A percentile compares a stretch with the other conserved stretches of the same genome.
These are phyloP conservation scores for Elsinoe ampelina DNA, from an alignment of 2,329 filamentous ascomycete species.

Conservation along the genomic window DNA sequence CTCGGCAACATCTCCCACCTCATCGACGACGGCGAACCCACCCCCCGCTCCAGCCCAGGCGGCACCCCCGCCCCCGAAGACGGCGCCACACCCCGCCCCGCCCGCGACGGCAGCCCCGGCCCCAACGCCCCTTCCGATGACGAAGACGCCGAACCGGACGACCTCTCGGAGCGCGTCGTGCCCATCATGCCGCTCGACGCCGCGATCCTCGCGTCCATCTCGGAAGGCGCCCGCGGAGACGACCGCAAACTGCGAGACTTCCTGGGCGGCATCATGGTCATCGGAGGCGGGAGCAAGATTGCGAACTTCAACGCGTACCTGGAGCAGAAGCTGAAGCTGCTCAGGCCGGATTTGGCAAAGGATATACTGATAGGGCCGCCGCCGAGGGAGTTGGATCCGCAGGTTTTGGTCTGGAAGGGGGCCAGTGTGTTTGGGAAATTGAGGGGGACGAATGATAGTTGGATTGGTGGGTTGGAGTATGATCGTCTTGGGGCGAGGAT, in stretches of 20 bases:
- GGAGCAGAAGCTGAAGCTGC: slow-evolving; percentile 68
- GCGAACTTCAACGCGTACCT: slow-evolving; percentile 71
- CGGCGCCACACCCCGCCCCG: slow-evolving; percentile 48
- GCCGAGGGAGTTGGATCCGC: slow-evolving; percentile 90
- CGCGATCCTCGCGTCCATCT: slow-evolving; percentile 82
- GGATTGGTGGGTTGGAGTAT: slow-evolving; percentile 82
- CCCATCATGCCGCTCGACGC: slow-evolving; percentile 77
- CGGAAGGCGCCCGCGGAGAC: slow-evolving; percentile 76
- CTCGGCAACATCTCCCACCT: slow-evolving; percentile 61
- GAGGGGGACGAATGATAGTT: slow-evolving; percentile 79
- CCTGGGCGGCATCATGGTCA: slow-evolving; percentile 79
- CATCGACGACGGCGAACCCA: slow-evolving; percentile 58
- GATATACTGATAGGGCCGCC: slow-evolving; percentile 57
- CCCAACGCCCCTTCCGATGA: slow-evolving; percentile 40
- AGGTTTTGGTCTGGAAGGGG: slow-evolving; percentile 97
- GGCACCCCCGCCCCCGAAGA: slow-evolving; percentile 81
- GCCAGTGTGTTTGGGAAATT: slow-evolving; percentile 93
- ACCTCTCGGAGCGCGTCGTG: slow-evolving; percentile 54
- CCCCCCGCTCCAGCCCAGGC: slow-evolving; percentile 75
- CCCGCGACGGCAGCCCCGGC: slow-evolving; percentile 31
- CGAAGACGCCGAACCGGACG: slow-evolving; percentile 35
- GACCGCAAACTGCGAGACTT: slow-evolving; percentile 91
- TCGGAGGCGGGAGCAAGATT: slow-evolving; percentile 75
- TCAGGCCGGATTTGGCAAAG: slow-evolving; percentile 54
- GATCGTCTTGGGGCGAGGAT: slow-evolving; percentile 74